Evolutionary conservation across 1,139 yeast species (phyloP).

Genomic region (Candida gigantensis): DNA sequence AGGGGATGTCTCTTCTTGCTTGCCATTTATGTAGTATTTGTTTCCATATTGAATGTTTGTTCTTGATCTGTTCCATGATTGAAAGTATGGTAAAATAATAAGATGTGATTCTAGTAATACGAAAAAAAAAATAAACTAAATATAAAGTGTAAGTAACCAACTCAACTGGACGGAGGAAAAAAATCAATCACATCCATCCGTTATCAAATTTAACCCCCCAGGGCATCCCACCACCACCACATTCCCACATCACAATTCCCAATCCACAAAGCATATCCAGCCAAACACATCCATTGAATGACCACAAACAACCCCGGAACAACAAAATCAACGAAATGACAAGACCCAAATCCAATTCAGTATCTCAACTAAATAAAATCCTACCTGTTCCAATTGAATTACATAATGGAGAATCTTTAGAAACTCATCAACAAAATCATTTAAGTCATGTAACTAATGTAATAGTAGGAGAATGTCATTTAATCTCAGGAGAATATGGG

Average conservation of each 20-base stretch:
- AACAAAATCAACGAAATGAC: too few relatives aligned
- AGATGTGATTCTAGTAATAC: too few relatives aligned
- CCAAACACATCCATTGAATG: too few relatives aligned
- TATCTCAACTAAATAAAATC: slow-evolving; percentile 32
- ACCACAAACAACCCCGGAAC: too few relatives aligned
- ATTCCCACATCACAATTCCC: too few relatives aligned
- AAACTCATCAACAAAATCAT: slow-evolving; percentile 10
- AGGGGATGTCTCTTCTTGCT: slow-evolving; percentile 64
- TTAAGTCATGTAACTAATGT: slow-evolving; percentile 38
- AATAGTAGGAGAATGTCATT: slow-evolving; percentile 40
- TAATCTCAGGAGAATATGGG: slow-evolving; percentile 39
- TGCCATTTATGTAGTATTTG: slow-evolving; percentile 59
- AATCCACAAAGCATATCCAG: too few relatives aligned
- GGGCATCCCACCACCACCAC: too few relatives aligned
- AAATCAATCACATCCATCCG: too few relatives aligned
- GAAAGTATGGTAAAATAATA: too few relatives aligned
- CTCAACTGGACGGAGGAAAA: too few relatives aligned
- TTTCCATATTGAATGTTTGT: slow-evolving; percentile 41
- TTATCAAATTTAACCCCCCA: too few relatives aligned
- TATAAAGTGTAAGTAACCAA: neutral
- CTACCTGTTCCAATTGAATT: slow-evolving; percentile 42
- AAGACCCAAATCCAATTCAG: too few relatives aligned
- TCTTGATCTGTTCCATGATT: slow-evolving; percentile 37
- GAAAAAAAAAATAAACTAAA: neutral
- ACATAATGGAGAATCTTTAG: slow-evolving; percentile 23